Evolutionary conservation across 2,329 filamentous ascomycete genomes (phyloP).

Genomic region (Westerdykella sp.): DNA sequence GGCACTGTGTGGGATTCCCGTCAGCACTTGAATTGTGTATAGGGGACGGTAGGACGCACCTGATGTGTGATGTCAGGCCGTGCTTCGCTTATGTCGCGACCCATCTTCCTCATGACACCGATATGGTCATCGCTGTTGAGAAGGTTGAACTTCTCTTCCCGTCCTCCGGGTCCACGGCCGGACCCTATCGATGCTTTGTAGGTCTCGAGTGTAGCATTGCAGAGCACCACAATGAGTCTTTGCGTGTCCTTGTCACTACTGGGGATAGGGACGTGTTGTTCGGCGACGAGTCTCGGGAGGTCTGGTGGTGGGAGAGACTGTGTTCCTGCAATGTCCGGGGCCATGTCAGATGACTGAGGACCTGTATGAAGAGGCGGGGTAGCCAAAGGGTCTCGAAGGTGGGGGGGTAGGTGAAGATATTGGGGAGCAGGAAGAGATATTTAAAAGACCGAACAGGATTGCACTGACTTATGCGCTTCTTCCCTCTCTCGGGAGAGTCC

Average conservation of each 20-base stretch:
- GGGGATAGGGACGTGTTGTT: conserved; percentile 81
- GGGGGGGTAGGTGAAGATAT: neutral
- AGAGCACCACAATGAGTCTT: conserved; percentile 89
- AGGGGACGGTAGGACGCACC: conserved; percentile 51
- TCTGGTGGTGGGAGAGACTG: conserved; percentile 91
- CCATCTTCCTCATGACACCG: conserved; percentile 99
- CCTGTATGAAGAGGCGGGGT: conserved; percentile 6
- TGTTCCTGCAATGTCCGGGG: conserved; percentile 45
- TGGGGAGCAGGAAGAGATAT: neutral
- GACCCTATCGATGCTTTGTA: conserved; percentile 83
- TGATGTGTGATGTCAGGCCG: conserved; percentile 97
- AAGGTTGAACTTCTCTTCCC: conserved; percentile 93
- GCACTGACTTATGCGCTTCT: conserved; percentile 35
- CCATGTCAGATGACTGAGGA: conserved; percentile 15
- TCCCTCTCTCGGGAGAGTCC: conserved; percentile 32
- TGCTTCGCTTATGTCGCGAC: conserved; percentile 94
- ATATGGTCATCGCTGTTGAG: conserved; percentile 99
- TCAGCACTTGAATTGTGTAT: conserved; percentile 15
- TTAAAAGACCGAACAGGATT: neutral
- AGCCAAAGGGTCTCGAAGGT: too few relatives aligned
- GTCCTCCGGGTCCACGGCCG: conserved; percentile 54
- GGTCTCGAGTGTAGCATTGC: conserved; percentile 94
- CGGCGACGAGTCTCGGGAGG: conserved; percentile 85
- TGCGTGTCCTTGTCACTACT: conserved; percentile 83
- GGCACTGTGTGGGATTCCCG: conserved; percentile 57